Percentiles rank a stretch among this genome's conserved stretches.
Conservation (phyloP, 805 yeast genomes). For the Barnettozyma vustinii region DNA sequence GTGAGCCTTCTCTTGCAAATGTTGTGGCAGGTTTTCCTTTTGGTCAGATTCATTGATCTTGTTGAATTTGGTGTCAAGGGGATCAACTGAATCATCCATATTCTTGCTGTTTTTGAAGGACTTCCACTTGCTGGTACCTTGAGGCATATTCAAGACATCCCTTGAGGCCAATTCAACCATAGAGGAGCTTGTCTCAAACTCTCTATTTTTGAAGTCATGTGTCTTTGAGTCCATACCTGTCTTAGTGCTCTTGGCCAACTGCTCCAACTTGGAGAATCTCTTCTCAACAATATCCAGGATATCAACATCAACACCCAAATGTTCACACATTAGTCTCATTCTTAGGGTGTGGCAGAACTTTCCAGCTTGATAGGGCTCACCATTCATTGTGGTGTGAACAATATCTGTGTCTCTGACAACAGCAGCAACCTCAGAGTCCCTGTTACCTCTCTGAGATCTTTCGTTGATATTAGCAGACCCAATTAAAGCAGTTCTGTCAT, state of each 20-base stretch:
- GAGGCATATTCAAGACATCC: slow-evolving; percentile 47
- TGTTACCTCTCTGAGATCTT: slow-evolving; percentile 87
- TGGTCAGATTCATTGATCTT: slow-evolving; percentile 21
- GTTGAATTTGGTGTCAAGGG: slow-evolving; percentile 23
- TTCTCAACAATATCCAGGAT: slow-evolving; percentile 76
- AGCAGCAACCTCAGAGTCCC: slow-evolving; percentile 95
- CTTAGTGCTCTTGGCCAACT: slow-evolving; percentile 26
- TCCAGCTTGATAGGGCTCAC: slow-evolving; percentile 73
- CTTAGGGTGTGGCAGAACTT: slow-evolving; percentile 86
- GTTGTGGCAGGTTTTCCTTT: slow-evolving; percentile 20
- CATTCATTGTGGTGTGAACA: slow-evolving; percentile 67
- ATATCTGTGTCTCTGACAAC: slow-evolving; percentile 78
- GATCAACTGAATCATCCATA: slow-evolving; percentile 11
- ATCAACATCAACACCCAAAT: slow-evolving; percentile 90
- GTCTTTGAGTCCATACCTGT: slow-evolving; percentile 37
- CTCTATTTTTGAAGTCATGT: slow-evolving; percentile 30
- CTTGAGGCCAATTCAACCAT: slow-evolving; percentile 73
- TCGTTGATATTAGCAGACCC: slow-evolving; percentile 98
- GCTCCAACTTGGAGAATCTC: slow-evolving; percentile 44
- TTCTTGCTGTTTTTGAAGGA: slow-evolving; percentile 11
- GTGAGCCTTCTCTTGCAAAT: slow-evolving; percentile 16
- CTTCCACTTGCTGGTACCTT: slow-evolving; percentile 47
- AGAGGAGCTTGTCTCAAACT: slow-evolving; percentile 44
- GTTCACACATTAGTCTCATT: slow-evolving; percentile 93
- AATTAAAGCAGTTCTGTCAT: slow-evolving; percentile 87